These are phyloP conservation scores for Flaveria bidentis DNA, from an alignment of 129 eudicot genomes.

Conservation along the genomic window DNA sequence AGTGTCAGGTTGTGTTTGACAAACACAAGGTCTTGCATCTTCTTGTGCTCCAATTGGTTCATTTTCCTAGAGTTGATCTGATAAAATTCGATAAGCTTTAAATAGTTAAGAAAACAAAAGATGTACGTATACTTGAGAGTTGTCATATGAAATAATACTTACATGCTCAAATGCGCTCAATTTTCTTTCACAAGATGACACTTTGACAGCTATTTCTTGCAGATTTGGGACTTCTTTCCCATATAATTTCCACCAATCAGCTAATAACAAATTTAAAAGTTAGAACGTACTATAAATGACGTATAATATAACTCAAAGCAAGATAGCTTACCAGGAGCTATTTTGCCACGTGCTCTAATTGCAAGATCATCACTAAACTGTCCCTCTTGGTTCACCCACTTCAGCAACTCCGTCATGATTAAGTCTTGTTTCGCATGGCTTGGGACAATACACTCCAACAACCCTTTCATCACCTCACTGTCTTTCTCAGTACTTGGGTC, in stretches of 20 bases:
- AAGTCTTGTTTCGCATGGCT: not conserved
- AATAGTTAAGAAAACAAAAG: not conserved
- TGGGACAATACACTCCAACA: not conserved
- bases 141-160: not conserved
- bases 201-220: slow-evolving; percentile 4
- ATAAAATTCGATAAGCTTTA: not conserved
- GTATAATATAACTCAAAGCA: not conserved
- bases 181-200: slow-evolving; percentile 9
- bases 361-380: slow-evolving; percentile 2
- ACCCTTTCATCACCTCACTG: slow-evolving; percentile 3
- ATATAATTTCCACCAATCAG: slow-evolving; percentile 1
- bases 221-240: slow-evolving; percentile 22
- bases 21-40: not conserved
- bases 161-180: not conserved
- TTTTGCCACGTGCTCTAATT: not conserved
- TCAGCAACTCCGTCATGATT: slow-evolving; percentile 7
- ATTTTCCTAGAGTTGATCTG: not conserved
- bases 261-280: not conserved
- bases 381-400: slow-evolving; percentile 14
- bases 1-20: not conserved
- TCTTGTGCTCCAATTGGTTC: not conserved
- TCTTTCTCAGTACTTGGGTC: not conserved
- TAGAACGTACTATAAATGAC: not conserved
- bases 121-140: not conserved
- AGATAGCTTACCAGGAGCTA: slow-evolving; percentile 5